These are phyloP conservation scores for Viola pubescens DNA, from an alignment of 441 rosid species.

Conservation along the genomic window DNA sequence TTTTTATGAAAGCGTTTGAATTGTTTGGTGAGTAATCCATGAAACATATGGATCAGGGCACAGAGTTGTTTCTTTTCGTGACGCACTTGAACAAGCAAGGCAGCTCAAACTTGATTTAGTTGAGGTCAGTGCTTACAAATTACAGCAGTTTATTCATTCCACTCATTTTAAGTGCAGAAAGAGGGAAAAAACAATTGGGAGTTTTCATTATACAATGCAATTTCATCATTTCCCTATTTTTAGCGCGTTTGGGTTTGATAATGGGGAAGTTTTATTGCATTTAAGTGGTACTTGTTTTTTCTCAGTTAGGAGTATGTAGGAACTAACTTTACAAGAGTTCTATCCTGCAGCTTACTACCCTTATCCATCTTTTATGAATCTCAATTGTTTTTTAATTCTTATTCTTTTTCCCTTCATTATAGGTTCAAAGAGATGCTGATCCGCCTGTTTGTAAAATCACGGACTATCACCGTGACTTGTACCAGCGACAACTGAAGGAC, in stretches of 20 bases:
- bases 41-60: conserved; percentile 29
- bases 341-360: no score
- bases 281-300: no score
- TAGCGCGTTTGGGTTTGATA: no score
- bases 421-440: conserved; percentile 43
- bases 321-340: no score
- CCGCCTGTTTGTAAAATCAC: conserved; percentile 68
- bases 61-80: conserved; percentile 28
- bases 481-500: conserved; percentile 24
- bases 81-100: conserved; percentile 42
- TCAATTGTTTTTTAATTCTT: not conserved
- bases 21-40: not conserved
- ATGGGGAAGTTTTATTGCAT: no score
- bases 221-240: no score
- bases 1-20: not conserved
- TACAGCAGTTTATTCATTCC: not conserved
- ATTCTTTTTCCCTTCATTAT: not conserved
- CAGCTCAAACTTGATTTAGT: conserved; percentile 44
- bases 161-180: not conserved
- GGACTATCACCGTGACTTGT: conserved; percentile 43
- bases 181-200: no score
- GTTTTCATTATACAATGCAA: no score
- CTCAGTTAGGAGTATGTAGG: no score
- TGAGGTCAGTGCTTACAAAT: conserved; percentile 31
- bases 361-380: not conserved